These are phyloP conservation scores for Keithomyces neogunnii DNA, from an alignment of 2,329 filamentous ascomycete species.

Conservation along the genomic window DNA sequence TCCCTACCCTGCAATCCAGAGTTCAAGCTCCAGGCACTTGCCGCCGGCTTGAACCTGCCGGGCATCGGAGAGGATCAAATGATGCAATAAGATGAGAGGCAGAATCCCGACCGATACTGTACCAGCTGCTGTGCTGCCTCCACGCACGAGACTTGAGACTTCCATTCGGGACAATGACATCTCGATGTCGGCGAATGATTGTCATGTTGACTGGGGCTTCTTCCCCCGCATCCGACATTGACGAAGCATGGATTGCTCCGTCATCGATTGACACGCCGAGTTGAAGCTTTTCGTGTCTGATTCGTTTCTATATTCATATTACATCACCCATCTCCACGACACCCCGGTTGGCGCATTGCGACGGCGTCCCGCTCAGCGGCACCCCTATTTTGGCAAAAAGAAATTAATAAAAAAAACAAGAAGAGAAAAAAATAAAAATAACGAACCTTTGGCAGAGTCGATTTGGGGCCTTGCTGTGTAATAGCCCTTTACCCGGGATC, in stretches of 20 bases:
- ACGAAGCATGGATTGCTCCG: background rate
- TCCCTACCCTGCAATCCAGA: slow-evolving; percentile 88
- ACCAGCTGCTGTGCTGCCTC: background rate
- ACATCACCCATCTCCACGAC: background rate
- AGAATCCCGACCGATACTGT: background rate
- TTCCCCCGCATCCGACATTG: background rate
- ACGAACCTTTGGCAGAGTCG: background rate
- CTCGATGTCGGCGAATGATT: background rate
- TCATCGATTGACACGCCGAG: background rate
- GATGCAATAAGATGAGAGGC: slow-evolving; percentile 19
- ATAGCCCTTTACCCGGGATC: background rate
- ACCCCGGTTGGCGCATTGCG: slow-evolving; percentile 3
- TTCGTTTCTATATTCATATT: background rate
- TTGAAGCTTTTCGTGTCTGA: background rate
- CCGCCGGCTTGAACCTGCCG: slow-evolving; percentile 34
- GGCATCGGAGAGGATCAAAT: slow-evolving; percentile 38
- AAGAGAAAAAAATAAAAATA: background rate
- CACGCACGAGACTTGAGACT: background rate
- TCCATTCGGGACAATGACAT: background rate
- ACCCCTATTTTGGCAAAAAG: slow-evolving; percentile 1
- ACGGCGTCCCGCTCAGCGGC: slow-evolving; percentile 5
- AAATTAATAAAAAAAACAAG: too few relatives aligned
- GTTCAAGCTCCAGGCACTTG: slow-evolving; percentile 39
- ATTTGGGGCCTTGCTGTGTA: background rate
- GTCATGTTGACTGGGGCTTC: background rate